Evolutionary conservation across 176 grass and related monocot genomes (phyloP), one percentile per base, ranked within the genome.

Genomic region (Paspalum notatum): DNA sequence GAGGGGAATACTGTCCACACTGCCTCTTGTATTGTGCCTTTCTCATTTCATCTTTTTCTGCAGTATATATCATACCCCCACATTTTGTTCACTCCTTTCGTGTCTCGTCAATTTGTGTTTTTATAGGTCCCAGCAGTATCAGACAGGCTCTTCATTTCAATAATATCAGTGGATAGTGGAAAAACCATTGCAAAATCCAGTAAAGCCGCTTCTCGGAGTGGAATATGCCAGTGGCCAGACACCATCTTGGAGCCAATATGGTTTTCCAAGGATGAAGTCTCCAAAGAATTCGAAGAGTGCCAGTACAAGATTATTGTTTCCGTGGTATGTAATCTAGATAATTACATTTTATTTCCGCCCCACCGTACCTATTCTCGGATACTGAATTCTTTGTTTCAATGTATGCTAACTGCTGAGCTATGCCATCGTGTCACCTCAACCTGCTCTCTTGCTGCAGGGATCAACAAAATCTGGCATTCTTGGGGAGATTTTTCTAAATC

Each of bases 231-330:
- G 52, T 95, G 96, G 96, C 85, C 88, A 0, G 96, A 95, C 64
- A 80, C 83, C 45, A 87, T 93, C 20, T 67, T 91, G 79, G 92
- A 99, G 73, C 88, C 90, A 24, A 86, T 99, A 85, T 95, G 80
- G 84, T 86, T 95, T 56, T 93, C 85, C 77, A 89, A 89, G 87
- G 89, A 93, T 68, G 78, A 76, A 51, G 80, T 84, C 25, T 91
- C 90, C 7, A 93, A 95, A 75, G 89, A 93, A 75, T 83, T 76
- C 8, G 86, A 93, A 63, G 92, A 99, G 56, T 99, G 86, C 60
- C 92, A 90, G 13, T 95, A 89, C 85, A 99, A 91, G 75, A 95
- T 99, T 77, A 93, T 99, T 79, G 90, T 99, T 83, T 95, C 93
- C 37, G 82, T 91, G 96, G 96, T 99, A 82, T 80, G 86, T 8